Base-by-base conservation (phyloP, 495 filamentous ascomycete species). In the Trichodelitschia bisporula region DNA sequence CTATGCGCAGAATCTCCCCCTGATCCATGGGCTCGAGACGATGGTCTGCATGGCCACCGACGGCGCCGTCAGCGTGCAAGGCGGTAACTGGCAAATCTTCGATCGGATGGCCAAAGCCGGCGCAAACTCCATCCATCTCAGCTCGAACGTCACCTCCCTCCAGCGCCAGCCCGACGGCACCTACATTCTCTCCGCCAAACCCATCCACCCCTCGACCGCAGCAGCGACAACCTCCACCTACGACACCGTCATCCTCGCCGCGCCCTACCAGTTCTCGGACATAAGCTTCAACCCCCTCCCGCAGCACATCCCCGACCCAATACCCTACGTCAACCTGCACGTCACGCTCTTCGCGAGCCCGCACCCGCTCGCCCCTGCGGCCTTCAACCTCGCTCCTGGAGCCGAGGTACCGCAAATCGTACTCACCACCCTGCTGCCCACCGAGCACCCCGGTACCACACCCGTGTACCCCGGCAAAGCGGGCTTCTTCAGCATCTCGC, bases 21-120 rank as follows among this genome's bases (percentile, higher is more conserved):
- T 69, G 26, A 86, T 95, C 18, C 84, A 99, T 42, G 89, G 78
- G 2, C 48, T 99, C 6, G 79, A 84, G 39, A 68, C 82, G 0
- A 84, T 93, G 73, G 86, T 92, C 11, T 73, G 78, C 44, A 78
- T 95, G 77, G 77, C 83, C 1, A 70, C 80, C 0, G 74, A 86
- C 29, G 78, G 79, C 3, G 77, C 83, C 0, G 66, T 82, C 40
- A 51, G 70, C 3, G 61, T 97, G 4, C 51, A 66, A 4, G 82
- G 83, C 2, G 86, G 86, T 2, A 99, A 99, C 42, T 99, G 82
- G 84, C 71, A 67, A 45, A 93, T 95, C 25, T 99, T 99, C 42
- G 62, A 67, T 1, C 56, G 63, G 5, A 92, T 91, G 76, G 51
- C 79, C 8, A 56, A 68, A 20, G 50, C 56, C 3, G 65, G 77